Evolutionary conservation across 352 stramenopile genomes (phyloP).

Genomic region (Phytophthora aleatoria): DNA sequence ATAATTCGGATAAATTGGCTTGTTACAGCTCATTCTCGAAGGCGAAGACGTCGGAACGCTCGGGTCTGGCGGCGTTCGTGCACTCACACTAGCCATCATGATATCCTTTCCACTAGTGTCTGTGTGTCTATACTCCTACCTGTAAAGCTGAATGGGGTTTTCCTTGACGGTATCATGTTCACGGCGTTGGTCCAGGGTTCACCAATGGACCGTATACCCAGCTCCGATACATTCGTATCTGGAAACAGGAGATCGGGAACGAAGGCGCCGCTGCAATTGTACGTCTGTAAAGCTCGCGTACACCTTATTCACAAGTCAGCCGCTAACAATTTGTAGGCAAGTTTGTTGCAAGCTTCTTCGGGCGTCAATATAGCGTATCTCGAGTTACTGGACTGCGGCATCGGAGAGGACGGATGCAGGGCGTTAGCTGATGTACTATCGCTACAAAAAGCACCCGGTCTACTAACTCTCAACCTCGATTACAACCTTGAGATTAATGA

Average conservation of each 20-base stretch:
- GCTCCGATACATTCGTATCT: slow-evolving; percentile 79
- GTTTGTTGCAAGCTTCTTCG: slow-evolving; percentile 48
- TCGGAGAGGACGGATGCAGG: slow-evolving; percentile 64
- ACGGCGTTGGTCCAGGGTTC: slow-evolving; percentile 72
- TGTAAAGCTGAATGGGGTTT: background rate
- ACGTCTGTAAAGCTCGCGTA: slow-evolving; percentile 16
- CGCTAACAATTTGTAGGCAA: slow-evolving; percentile 34
- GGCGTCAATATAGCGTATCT: slow-evolving; percentile 76
- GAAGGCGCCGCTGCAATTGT: slow-evolving; percentile 75
- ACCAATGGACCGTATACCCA: slow-evolving; percentile 66
- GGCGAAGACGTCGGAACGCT: slow-evolving; percentile 65
- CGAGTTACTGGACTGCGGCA: slow-evolving; percentile 80
- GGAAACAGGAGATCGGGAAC: slow-evolving; percentile 80
- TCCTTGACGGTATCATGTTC: slow-evolving; percentile 53
- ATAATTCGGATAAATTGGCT: background rate
- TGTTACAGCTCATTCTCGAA: slow-evolving; percentile 73
- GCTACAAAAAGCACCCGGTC: slow-evolving; percentile 53
- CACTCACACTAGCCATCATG: slow-evolving; percentile 72
- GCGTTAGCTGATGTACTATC: slow-evolving; percentile 56
- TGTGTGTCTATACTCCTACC: background rate
- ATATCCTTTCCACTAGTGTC: slow-evolving; percentile 61
- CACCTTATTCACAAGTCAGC: background rate
- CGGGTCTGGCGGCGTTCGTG: slow-evolving; percentile 64
- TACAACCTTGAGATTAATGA: slow-evolving; percentile 75
- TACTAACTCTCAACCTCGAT: slow-evolving; percentile 77